Conservation (phyloP, 179 eudicot species). For the Camellia oleifera region DNA sequence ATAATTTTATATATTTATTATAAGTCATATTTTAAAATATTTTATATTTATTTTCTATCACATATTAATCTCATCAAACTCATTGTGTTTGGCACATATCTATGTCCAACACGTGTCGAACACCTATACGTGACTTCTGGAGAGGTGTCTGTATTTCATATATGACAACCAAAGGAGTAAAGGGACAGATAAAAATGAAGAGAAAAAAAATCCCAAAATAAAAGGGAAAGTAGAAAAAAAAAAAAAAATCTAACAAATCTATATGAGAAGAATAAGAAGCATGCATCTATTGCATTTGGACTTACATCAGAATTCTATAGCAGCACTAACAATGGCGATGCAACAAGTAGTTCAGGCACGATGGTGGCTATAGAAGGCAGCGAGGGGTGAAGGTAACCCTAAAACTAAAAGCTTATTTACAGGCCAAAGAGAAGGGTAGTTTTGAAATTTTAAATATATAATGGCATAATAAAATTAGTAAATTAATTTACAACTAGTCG, state of each 20-base stretch:
- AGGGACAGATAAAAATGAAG: not conserved
- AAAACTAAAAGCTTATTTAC: not conserved
- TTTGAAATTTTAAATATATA: not conserved
- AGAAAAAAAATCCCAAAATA: not conserved
- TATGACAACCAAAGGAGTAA: not conserved
- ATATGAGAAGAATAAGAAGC: not conserved
- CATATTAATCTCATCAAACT: too few species aligned
- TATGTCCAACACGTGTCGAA: too few species aligned
- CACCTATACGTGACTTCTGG: too few species aligned
- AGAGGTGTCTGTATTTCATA: too few species aligned
- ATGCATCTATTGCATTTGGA: not conserved
- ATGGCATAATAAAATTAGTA: not conserved
- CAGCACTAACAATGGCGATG: not conserved
- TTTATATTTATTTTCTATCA: too few species aligned
- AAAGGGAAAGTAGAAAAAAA: not conserved
- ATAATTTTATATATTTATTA: too few species aligned
- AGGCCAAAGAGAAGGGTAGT: not conserved
- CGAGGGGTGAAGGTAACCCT: not conserved
- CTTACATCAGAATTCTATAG: slow-evolving; percentile 9
- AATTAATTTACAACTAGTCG: too few species aligned
- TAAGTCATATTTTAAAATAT: too few species aligned
- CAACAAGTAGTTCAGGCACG: not conserved
- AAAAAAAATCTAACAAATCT: not conserved
- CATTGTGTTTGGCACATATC: too few species aligned
- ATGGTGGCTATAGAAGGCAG: not conserved